Percentiles rank a stretch among this genome's conserved stretches.
Conservation (phyloP, 1,284 basidiomycete species). For the Veloboletus limbatus region DNA sequence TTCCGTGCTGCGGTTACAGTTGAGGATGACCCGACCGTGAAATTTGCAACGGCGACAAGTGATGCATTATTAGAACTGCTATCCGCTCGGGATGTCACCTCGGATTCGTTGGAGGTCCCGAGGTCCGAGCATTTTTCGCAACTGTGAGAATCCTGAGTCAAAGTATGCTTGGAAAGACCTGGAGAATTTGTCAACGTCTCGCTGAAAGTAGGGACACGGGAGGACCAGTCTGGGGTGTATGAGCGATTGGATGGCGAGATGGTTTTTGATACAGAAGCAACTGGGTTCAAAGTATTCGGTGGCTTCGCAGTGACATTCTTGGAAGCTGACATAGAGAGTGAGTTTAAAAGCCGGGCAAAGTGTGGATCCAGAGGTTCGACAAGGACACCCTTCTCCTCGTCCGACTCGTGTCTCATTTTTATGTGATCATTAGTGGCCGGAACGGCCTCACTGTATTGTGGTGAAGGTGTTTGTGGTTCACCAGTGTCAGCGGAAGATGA, state of each 20-base stretch:
- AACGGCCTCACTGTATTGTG: slow-evolving; percentile 46
- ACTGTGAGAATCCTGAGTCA: slow-evolving; percentile 4
- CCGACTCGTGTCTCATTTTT: slow-evolving; percentile 20
- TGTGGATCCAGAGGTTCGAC: slow-evolving; percentile 56
- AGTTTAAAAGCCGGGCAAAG: slow-evolving; percentile 63
- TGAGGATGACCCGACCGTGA: slow-evolving; percentile 10
- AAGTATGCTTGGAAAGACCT: slow-evolving; percentile 5
- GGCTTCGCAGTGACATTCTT: slow-evolving; percentile 20
- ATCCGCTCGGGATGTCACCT: slow-evolving; percentile 25
- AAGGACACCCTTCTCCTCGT: slow-evolving; percentile 26
- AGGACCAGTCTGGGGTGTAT: slow-evolving; percentile 34
- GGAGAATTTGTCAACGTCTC: slow-evolving; percentile 9
- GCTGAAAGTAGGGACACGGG: slow-evolving; percentile 29
- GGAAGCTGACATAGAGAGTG: slow-evolving; percentile 60
- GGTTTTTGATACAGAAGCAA: slow-evolving; percentile 9
- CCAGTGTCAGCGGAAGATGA: slow-evolving; percentile 61
- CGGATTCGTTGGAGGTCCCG: slow-evolving; percentile 12
- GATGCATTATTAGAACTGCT: slow-evolving; percentile 13
- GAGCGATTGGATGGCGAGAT: slow-evolving; percentile 13
- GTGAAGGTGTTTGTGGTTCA: slow-evolving; percentile 63
- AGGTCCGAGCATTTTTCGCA: slow-evolving; percentile 16
- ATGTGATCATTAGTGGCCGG: slow-evolving; percentile 19
- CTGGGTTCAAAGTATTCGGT: slow-evolving; percentile 1
- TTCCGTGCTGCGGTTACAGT: slow-evolving; percentile 20
- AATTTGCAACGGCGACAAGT: slow-evolving; percentile 6